phyloP scores from a whole-genome alignment of 306 rosid genomes.

The Cucurbita pepo region DNA sequence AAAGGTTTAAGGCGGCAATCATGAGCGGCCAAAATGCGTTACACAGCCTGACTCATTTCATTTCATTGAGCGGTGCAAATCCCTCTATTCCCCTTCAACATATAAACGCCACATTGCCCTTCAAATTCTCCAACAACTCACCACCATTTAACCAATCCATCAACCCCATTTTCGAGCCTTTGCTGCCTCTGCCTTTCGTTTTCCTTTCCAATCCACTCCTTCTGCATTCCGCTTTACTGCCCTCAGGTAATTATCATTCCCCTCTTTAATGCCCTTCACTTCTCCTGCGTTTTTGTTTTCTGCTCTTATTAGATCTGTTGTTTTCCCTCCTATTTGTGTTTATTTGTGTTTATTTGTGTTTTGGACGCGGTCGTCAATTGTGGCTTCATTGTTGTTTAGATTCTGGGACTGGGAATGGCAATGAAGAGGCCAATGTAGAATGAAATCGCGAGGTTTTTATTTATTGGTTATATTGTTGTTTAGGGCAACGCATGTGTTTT shows the following conservation, averaged over 20 bases:
- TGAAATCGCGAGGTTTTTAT: background rate
- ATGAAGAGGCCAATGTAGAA: background rate
- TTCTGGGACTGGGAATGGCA: background rate
- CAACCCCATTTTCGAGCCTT: background rate
- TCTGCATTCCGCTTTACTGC: background rate
- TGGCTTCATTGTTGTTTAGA: background rate
- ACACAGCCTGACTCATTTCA: no score
- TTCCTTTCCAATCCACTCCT: background rate
- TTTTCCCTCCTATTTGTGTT: background rate
- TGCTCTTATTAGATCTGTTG: background rate
- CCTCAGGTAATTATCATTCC: background rate
- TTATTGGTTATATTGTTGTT: background rate
- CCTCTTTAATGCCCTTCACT: background rate
- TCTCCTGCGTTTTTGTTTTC: background rate
- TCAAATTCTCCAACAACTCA: background rate
- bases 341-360: background rate
- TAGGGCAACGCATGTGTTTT: background rate
- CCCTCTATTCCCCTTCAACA: background rate
- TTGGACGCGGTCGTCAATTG: background rate
- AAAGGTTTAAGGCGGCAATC: background rate
- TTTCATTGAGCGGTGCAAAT: background rate
- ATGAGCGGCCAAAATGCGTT: background rate
- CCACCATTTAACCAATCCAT: background rate
- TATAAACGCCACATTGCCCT: background rate
- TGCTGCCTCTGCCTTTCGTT: background rate